Evolutionary conservation across 768 basidiomycete genomes (phyloP).

Genomic region (Agrocybe praecox): DNA sequence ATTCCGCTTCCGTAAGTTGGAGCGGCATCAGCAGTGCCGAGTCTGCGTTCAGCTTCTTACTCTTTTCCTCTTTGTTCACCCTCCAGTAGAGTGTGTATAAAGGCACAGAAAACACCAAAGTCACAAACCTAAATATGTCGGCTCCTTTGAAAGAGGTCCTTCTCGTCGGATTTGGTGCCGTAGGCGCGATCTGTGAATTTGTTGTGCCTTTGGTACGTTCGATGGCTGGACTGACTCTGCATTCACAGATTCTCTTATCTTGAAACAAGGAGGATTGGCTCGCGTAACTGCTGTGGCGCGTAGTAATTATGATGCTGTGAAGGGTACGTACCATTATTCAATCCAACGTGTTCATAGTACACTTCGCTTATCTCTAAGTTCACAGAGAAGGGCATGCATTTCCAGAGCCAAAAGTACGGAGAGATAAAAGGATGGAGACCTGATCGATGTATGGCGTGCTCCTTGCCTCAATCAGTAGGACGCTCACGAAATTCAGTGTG

Average conservation of each 20-base stretch:
- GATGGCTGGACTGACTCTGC: background rate
- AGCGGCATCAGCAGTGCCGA: too few species aligned
- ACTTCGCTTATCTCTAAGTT: background rate
- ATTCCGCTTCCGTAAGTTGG: too few species aligned
- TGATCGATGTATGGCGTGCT: slow-evolving; percentile 51
- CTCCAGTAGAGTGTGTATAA: too few species aligned
- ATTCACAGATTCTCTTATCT: slow-evolving; percentile 52
- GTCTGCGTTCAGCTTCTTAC: too few species aligned
- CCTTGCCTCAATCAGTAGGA: background rate
- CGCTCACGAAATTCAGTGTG: slow-evolving; percentile 43
- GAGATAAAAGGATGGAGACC: slow-evolving; percentile 63
- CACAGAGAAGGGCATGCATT: slow-evolving; percentile 53
- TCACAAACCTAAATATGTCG: too few species aligned
- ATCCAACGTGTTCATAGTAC: background rate
- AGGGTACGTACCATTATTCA: slow-evolving; percentile 34
- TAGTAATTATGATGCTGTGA: slow-evolving; percentile 63
- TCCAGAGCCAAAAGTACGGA: slow-evolving; percentile 65
- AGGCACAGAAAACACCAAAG: too few species aligned
- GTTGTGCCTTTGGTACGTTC: too few species aligned
- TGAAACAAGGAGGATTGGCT: slow-evolving; percentile 58
- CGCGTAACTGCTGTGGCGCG: slow-evolving; percentile 77
- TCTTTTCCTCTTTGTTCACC: too few species aligned
- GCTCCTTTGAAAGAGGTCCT: slow-evolving; percentile 48
- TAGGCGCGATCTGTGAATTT: slow-evolving; percentile 68
- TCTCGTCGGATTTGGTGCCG: slow-evolving; percentile 64